Conservation (phyloP, 208 protist genomes). For the Polymyxa betae region DNA sequence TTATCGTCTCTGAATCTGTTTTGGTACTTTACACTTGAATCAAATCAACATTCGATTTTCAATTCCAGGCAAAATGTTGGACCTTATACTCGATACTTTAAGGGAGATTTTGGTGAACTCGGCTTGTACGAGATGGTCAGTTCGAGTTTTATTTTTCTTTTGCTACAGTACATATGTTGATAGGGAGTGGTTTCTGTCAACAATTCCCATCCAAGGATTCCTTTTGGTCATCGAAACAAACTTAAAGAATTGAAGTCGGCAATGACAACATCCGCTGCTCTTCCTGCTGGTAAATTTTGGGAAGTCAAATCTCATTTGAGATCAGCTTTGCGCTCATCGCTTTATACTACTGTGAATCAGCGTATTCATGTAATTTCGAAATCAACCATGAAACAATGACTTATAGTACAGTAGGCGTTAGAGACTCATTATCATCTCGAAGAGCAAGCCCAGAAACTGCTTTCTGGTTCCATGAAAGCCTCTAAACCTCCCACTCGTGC, state of each 20-base stretch:
- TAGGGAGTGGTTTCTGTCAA: not conserved
- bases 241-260: not conserved
- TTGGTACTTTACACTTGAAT: slow-evolving; percentile 28
- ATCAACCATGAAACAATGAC: not conserved
- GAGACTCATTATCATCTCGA: too few species aligned
- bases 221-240: not conserved
- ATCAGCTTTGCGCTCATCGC: not conserved
- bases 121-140: not conserved
- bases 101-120: slow-evolving; percentile 5
- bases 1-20: not conserved
- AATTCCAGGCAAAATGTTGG: not conserved
- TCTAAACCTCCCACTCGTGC: not conserved
- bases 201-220: slow-evolving; percentile 39
- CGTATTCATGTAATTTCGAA: not conserved
- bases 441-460: too few species aligned
- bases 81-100: not conserved
- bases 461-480: not conserved
- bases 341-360: not conserved
- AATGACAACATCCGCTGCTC: not conserved
- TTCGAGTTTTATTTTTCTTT: not conserved
- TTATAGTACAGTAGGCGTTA: not conserved
- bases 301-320: not conserved
- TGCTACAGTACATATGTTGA: not conserved
- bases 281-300: not conserved
- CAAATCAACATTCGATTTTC: not conserved